Evolutionary conservation across 805 yeast genomes (phyloP).

Genomic region (Candida caryicola): DNA sequence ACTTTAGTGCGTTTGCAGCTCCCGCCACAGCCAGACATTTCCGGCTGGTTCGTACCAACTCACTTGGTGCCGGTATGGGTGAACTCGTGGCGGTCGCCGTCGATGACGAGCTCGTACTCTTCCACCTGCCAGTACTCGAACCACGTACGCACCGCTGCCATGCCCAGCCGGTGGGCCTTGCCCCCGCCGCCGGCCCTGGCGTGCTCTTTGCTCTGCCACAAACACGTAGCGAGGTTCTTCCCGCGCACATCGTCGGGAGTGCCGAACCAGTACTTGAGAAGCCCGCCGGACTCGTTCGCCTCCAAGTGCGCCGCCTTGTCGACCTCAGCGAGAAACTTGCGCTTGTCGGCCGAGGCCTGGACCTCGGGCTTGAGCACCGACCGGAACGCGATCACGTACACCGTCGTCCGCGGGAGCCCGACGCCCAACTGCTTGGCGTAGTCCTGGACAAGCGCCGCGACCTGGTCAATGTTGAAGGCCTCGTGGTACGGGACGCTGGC

Average conservation of each 20-base stretch:
- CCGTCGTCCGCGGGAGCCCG: constrained; percentile 13
- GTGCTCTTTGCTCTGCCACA: constrained; percentile 30
- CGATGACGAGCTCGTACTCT: constrained; percentile 22
- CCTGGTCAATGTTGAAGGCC: constrained; percentile 26
- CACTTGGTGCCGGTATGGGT: too few species aligned
- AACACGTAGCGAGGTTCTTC: constrained; percentile 38
- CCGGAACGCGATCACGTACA: constrained; percentile 34
- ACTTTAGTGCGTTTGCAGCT: too few species aligned
- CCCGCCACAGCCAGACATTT: too few species aligned
- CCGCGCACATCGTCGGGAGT: constrained; percentile 30
- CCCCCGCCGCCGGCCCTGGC: constrained; percentile 37
- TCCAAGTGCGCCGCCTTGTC: constrained; percentile 34
- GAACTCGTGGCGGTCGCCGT: too few species aligned
- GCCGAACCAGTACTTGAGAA: constrained; percentile 41
- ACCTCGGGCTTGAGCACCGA: constrained; percentile 27
- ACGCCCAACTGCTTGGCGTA: constrained; percentile 11
- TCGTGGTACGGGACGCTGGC: constrained; percentile 22
- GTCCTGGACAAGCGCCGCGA: constrained; percentile 15
- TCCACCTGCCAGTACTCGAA: constrained; percentile 35
- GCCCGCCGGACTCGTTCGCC: constrained; percentile 36
- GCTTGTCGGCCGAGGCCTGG: constrained; percentile 19
- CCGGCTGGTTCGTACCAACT: too few species aligned
- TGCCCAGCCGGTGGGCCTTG: constrained; percentile 28
- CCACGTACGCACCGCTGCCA: constrained; percentile 30
- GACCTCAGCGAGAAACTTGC: constrained; percentile 23